A percentile compares a stretch with the other conserved stretches of the same genome.
Conservation (phyloP, 2,329 filamentous ascomycete genomes). For the Talaromyces atroroseus region DNA sequence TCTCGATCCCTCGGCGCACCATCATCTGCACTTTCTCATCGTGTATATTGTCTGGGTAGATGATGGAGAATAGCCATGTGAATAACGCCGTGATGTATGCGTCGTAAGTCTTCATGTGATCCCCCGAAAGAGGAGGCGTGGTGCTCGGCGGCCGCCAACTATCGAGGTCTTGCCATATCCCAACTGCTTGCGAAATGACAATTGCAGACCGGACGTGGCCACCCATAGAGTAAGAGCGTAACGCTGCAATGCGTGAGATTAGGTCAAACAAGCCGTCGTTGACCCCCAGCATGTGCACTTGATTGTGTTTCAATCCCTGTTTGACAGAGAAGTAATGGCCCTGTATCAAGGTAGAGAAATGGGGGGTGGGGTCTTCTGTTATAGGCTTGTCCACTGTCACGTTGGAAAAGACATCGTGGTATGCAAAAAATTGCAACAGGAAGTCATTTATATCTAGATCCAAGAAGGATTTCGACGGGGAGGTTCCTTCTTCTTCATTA, state of each 20-base stretch:
- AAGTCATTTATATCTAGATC: background rate
- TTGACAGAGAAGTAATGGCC: background rate
- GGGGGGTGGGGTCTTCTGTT: background rate
- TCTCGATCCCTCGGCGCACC: background rate
- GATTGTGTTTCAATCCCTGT: background rate
- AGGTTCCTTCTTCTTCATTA: background rate
- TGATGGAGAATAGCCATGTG: background rate
- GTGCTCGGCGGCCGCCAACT: background rate
- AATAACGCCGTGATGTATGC: background rate
- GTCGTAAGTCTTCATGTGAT: background rate
- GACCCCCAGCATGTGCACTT: background rate
- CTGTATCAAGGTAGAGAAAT: background rate
- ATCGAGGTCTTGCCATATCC: background rate
- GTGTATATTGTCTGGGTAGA: background rate
- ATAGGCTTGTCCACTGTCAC: background rate
- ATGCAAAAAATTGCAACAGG: background rate
- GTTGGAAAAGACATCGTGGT: background rate
- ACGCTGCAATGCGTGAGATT: background rate
- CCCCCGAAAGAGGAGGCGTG: background rate
- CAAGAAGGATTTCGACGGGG: background rate
- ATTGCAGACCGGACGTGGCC: background rate
- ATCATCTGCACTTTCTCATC: background rate
- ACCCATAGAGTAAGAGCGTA: background rate
- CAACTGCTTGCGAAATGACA: background rate
- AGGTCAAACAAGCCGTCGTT: background rate